phyloP scores from a whole-genome alignment of 768 basidiomycete species.

The Candolleomyces aberdarensis region DNA sequence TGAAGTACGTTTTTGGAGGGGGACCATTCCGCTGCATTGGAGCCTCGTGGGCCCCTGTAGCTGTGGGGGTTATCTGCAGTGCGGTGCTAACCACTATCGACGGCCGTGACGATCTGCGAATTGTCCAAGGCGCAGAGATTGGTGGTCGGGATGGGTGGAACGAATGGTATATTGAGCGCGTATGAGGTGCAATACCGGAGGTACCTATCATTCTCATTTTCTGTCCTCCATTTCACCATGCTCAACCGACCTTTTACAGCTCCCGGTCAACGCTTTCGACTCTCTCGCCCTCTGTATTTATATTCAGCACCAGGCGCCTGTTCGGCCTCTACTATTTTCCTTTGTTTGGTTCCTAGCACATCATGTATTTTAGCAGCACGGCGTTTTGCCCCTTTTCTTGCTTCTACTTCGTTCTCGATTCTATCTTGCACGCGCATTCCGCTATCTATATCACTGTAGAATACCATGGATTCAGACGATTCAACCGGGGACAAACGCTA shows the following conservation, averaged over 20 bases:
- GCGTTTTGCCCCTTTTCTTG: neutral
- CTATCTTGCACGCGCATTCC: neutral
- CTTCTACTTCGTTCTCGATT: neutral
- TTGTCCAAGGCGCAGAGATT: conserved; percentile 27
- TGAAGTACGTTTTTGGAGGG: conserved; percentile 45
- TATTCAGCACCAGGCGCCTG: too few species aligned
- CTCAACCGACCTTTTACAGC: too few species aligned
- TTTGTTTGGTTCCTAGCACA: too few species aligned
- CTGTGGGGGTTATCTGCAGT: conserved; percentile 46
- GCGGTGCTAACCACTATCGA: conserved; percentile 33
- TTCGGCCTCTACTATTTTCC: too few species aligned
- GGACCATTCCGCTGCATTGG: conserved; percentile 49
- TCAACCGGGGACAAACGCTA: neutral
- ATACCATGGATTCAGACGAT: neutral
- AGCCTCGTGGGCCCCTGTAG: conserved; percentile 46
- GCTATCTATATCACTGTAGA: neutral
- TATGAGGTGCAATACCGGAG: neutral
- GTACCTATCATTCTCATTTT: too few species aligned
- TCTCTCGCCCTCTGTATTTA: too few species aligned
- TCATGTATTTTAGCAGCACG: neutral
- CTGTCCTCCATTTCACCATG: neutral
- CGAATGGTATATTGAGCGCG: conserved; percentile 33
- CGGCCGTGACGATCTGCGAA: conserved; percentile 22
- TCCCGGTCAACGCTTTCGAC: too few species aligned
- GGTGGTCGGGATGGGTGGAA: conserved; percentile 43